Evolutionary conservation across 2,329 filamentous ascomycete genomes (phyloP), one percentile per base, ranked within the genome.

Genomic region (Sclerotinia glacialis): DNA sequence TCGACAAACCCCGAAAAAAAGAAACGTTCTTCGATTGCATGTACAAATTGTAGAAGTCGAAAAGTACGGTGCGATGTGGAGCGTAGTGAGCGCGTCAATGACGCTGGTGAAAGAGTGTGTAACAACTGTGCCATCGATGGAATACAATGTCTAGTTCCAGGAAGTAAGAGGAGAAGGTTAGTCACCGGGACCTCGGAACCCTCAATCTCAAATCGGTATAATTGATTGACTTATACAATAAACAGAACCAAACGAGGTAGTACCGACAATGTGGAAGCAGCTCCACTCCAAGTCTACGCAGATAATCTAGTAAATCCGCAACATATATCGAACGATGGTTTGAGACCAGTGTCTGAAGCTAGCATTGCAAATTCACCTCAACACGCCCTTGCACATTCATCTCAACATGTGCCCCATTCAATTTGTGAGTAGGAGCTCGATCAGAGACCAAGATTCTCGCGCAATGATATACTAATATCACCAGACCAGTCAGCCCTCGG

Each of bases 21-120:
- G 80, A 85, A 93, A 74, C 86, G 93, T 75, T 93, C 93, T n/a
- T 92, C 93, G 12, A 91, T 94, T 73, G 93, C 93, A 23, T 97
- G 93, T 77, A 91, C 92, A 69, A 92, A 90, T 73, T 97, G 93
- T 79, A 86, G 93, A 74, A 88, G 90, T 67, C 88, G 93, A 76
- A 97, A 97, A 78, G 93, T 97, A 52, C 87, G 93, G 67, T 97
- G 93, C 81, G 93, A 97, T 80, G 93, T 97, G 66, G 92, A 95
- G 67, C 92, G 96, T 78, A 89, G 70, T n/a, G 74, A 73, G 52
- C 73, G 74, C 50, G 62, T 72, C 44, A 71, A 68, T 14, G 68
- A 71, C 6, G 70, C 73, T 31, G 73, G 74, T n/a, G 71, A 72
- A 23, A 71, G 70, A 28, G 74, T 73, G 16, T 76, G 75, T 49